These are phyloP conservation scores for Boletus bicolor DNA, from an alignment of 768 basidiomycete genomes.

Conservation along the genomic window DNA sequence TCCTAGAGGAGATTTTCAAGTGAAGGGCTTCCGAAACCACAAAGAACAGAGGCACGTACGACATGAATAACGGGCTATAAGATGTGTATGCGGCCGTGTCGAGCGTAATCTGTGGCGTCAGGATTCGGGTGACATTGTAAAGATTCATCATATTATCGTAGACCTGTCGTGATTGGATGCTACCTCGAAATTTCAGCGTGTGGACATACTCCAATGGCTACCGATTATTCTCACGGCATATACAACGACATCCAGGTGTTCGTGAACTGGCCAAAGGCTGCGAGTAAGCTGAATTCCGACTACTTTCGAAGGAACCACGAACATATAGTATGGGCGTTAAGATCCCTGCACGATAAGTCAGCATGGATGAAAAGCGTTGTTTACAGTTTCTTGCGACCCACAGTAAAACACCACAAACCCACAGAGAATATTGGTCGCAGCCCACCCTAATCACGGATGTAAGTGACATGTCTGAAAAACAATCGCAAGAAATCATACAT, in stretches of 20 bases:
- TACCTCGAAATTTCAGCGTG: slow-evolving; percentile 9
- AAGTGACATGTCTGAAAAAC: background rate
- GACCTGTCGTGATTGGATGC: slow-evolving; percentile 58
- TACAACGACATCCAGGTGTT: slow-evolving; percentile 60
- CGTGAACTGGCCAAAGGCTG: slow-evolving; percentile 41
- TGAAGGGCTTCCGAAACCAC: slow-evolving; percentile 6
- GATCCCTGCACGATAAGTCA: slow-evolving; percentile 24
- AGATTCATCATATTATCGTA: slow-evolving; percentile 55
- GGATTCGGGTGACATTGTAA: slow-evolving; percentile 60
- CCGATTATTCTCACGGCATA: slow-evolving; percentile 47
- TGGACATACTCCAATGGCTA: background rate
- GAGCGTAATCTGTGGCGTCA: slow-evolving; percentile 51
- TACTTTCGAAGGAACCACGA: slow-evolving; percentile 48
- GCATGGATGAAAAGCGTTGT: background rate
- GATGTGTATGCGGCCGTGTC: slow-evolving; percentile 49
- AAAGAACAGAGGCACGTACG: slow-evolving; percentile 26
- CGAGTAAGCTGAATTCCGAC: background rate
- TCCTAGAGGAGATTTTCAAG: slow-evolving; percentile 4
- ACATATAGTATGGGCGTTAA: slow-evolving; percentile 39
- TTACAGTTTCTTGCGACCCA: slow-evolving; percentile 17
- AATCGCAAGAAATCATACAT: slow-evolving; percentile 29
- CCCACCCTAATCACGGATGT: slow-evolving; percentile 51
- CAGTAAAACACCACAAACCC: slow-evolving; percentile 75
- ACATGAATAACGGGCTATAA: slow-evolving; percentile 61
- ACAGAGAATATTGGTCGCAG: slow-evolving; percentile 64